These are phyloP conservation scores for Elsinoe fawcettii DNA, from an alignment of 2,329 filamentous ascomycete species.

Conservation along the genomic window DNA sequence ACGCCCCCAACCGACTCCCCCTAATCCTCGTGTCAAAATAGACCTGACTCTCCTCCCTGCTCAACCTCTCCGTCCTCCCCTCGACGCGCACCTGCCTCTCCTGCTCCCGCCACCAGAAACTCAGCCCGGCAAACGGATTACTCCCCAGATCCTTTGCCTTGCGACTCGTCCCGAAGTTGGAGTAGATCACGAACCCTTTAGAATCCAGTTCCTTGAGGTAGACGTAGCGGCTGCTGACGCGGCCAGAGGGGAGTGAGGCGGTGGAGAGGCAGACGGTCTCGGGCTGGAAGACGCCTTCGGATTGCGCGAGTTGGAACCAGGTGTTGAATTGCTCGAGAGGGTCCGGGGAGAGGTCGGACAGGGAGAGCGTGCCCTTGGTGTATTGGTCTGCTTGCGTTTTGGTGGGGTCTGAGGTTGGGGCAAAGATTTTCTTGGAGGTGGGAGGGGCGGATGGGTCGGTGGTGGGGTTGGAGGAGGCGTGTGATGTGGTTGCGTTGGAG, in stretches of 20 bases:
- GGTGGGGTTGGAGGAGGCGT: neutral
- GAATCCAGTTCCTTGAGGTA: constrained; percentile 92
- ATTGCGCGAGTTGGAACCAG: constrained; percentile 75
- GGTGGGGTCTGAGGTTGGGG: constrained; percentile 52
- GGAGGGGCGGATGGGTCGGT: constrained; percentile 15
- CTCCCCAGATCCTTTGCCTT: constrained; percentile 59
- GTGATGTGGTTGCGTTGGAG: neutral
- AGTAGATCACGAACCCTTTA: constrained; percentile 82
- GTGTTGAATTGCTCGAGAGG: constrained; percentile 79
- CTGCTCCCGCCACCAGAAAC: constrained; percentile 81
- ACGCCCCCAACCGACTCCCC: constrained; percentile 79
- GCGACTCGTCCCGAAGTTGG: constrained; percentile 74
- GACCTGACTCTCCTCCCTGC: constrained; percentile 60
- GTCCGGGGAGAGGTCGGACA: constrained; percentile 50
- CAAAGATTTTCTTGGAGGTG: constrained; percentile 44
- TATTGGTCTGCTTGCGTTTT: constrained; percentile 69
- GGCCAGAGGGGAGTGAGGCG: constrained; percentile 71
- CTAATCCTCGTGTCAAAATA: constrained; percentile 62
- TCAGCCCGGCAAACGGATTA: constrained; percentile 73
- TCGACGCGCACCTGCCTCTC: constrained; percentile 91
- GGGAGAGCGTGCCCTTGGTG: constrained; percentile 55
- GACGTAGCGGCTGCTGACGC: constrained; percentile 75
- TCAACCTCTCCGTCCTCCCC: constrained; percentile 61
- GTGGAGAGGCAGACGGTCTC: constrained; percentile 87
- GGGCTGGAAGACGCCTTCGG: constrained; percentile 58